Conservation (phyloP, 768 basidiomycete species). For the Naematelia encephala region DNA sequence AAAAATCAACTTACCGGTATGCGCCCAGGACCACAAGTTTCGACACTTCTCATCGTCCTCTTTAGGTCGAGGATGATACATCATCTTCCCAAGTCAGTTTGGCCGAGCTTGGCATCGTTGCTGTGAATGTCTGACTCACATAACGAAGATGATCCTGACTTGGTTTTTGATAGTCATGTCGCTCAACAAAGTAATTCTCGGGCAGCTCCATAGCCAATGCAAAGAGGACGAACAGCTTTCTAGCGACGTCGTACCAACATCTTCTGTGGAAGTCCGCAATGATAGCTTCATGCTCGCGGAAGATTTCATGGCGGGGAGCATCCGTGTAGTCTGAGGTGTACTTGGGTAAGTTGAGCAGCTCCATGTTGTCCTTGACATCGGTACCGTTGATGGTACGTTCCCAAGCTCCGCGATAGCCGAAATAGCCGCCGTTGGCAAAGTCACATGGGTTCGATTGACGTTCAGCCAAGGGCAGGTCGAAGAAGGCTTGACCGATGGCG, state of each 20-base stretch:
- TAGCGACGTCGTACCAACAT: conserved; percentile 48
- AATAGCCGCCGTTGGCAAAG: conserved; percentile 50
- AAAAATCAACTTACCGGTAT: conserved; percentile 18
- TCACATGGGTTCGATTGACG: conserved; percentile 49
- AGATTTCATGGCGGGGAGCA: conserved; percentile 31
- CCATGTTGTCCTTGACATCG: conserved; percentile 53
- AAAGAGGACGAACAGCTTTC: conserved; percentile 48
- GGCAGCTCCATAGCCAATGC: conserved; percentile 34
- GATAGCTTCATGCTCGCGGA: conserved; percentile 42
- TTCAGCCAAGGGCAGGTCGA: conserved; percentile 51
- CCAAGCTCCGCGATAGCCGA: conserved; percentile 51
- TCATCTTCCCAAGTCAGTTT: conserved; percentile 58
- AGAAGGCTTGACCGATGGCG: conserved; percentile 52
- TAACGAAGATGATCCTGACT: conserved; percentile 54
- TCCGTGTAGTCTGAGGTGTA: conserved; percentile 39
- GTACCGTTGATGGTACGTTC: conserved; percentile 49
- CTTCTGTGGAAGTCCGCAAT: conserved; percentile 48
- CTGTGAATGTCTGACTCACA: neutral
- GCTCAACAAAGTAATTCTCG: conserved; percentile 37
- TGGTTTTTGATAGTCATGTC: conserved; percentile 39
- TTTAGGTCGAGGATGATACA: conserved; percentile 54
- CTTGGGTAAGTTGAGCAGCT: conserved; percentile 53
- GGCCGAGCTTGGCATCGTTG: neutral
- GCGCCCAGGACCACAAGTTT: conserved; percentile 35
- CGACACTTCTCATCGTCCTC: conserved; percentile 38